Percentiles rank a stretch among this genome's conserved stretches.
phyloP scores from a whole-genome alignment of 1,284 basidiomycete genomes.

The Stygiomarasmius scandens region DNA sequence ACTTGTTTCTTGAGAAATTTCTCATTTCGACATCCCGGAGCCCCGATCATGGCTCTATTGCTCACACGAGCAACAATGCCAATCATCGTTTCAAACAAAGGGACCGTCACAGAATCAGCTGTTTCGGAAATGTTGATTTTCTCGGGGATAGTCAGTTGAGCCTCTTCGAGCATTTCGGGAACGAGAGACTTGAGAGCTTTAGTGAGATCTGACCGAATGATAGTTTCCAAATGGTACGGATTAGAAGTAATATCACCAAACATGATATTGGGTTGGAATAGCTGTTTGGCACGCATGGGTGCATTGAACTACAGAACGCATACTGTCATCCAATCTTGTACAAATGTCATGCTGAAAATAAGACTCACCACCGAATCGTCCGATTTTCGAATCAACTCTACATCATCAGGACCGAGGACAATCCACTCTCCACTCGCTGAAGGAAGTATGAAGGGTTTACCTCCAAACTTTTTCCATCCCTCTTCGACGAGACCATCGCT shows the following conservation, averaged over 20 bases:
- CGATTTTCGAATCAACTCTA: slow-evolving; percentile 33
- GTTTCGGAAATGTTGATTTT: slow-evolving; percentile 22
- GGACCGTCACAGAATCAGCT: slow-evolving; percentile 29
- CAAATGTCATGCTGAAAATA: not conserved
- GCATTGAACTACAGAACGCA: slow-evolving; percentile 43
- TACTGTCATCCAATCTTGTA: no score
- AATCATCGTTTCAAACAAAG: slow-evolving; percentile 39
- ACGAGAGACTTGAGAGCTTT: slow-evolving; percentile 37
- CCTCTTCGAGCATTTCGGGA: slow-evolving; percentile 40
- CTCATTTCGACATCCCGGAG: slow-evolving; percentile 42
- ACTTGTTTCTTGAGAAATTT: slow-evolving; percentile 30
- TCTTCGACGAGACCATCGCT: slow-evolving; percentile 18
- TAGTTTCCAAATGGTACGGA: slow-evolving; percentile 37
- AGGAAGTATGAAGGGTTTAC: slow-evolving; percentile 18
- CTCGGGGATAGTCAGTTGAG: slow-evolving; percentile 33
- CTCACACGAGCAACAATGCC: slow-evolving; percentile 44
- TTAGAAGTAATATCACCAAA: slow-evolving; percentile 33
- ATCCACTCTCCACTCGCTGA: slow-evolving; percentile 23
- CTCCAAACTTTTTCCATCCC: slow-evolving; percentile 15
- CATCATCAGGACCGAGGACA: slow-evolving; percentile 34
- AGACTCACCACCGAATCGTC: slow-evolving; percentile 36
- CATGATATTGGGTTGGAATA: slow-evolving; percentile 39
- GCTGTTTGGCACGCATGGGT: slow-evolving; percentile 33
- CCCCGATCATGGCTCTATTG: slow-evolving; percentile 50
- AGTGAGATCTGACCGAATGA: slow-evolving; percentile 39